Base-by-base conservation (phyloP, 2,329 filamentous ascomycete species). In the Clathrospora elynae region DNA sequence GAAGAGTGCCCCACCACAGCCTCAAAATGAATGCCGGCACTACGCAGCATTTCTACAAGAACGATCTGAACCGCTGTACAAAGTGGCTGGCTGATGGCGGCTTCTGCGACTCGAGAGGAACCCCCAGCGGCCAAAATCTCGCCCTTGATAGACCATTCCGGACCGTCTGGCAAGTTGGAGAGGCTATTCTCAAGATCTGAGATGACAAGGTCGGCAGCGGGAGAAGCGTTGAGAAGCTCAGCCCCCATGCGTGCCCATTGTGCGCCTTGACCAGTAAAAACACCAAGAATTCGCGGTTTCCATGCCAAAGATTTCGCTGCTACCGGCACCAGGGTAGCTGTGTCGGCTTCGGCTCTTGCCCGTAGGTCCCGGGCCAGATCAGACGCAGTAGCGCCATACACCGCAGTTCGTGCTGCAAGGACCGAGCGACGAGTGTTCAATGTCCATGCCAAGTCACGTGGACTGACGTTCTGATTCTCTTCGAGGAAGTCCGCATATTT, bases 51-150 rank as follows among this genome's bases (percentile, higher is more conserved):
- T 14, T 56, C 44, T 2, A 53, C 45, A 1, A 61, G 28, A 1
- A 42, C 44, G 3, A 59, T 40, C 29, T 61, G 57, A 0, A 61
- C 18, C 1, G 56, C 56, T 2, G 57, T 56, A 29, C 53, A 56
- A 5, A 51, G 29, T 3, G 55, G 53, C 43, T 61, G 57, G 5
- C 43, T 41, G 22, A 53, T 24, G 71, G 3, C 73, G 70, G 35
- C 74, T 62, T 34, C 73, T 66, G 60, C 57, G 3, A 59, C 28
- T 5, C 12, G 18, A 3, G 55, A 10, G 13, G 38, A 18, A 24
- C 14, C 20, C 32, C 4, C 14, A 4, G 11, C 17, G 9, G 14
- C 25, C 2, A n/a, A n/a, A 5, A 36, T 12, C 14, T 38, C 16
- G 74, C 70, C 46, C 55, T 16, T 59, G 37, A 5, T 51, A 54